Base-by-base conservation (phyloP, 73 alveolate genomes). In the Stentor coeruleus region DNA sequence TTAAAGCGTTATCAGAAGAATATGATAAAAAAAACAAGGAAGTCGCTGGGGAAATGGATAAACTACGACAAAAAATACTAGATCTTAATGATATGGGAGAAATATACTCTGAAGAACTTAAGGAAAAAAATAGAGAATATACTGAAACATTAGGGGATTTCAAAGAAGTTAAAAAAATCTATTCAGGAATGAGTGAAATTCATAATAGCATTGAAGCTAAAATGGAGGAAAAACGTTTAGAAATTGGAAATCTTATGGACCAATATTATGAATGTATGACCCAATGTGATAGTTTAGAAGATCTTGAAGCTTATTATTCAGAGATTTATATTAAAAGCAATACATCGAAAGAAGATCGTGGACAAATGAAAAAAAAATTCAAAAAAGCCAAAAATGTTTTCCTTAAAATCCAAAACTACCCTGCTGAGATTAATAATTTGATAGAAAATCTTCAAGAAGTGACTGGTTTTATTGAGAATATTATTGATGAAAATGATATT, bases 21-120 rank as follows among this genome's bases (percentile, higher is more conserved):
- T 20, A 49, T 11, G 66, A 49, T 11, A 6, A 11, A 49, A 49
- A 49, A 49, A 49, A 49, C 66, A 6, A 49, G 20, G 66, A 49
- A 49, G 66, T n/a, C n/a, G n/a, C n/a, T n/a, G n/a, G n/a, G n/a
- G n/a, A n/a, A n/a, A n/a, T n/a, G n/a, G n/a, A n/a, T n/a, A n/a
- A n/a, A n/a, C n/a, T n/a, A n/a, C n/a, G n/a, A n/a, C n/a, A n/a
- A n/a, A n/a, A n/a, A n/a, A n/a, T n/a, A n/a, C n/a, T n/a, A n/a
- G n/a, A n/a, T n/a, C n/a, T n/a, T n/a, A n/a, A n/a, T n/a, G n/a
- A n/a, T n/a, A n/a, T n/a, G n/a, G n/a, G n/a, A n/a, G n/a, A n/a
- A n/a, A n/a, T n/a, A n/a, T n/a, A n/a, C n/a, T n/a, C n/a, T n/a
- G 66, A 49, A 49, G 66, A 49, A 49, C 66, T 49, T 49, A 11